phyloP scores from a whole-genome alignment of 305 asterid species.

The Striga hermonthica region DNA sequence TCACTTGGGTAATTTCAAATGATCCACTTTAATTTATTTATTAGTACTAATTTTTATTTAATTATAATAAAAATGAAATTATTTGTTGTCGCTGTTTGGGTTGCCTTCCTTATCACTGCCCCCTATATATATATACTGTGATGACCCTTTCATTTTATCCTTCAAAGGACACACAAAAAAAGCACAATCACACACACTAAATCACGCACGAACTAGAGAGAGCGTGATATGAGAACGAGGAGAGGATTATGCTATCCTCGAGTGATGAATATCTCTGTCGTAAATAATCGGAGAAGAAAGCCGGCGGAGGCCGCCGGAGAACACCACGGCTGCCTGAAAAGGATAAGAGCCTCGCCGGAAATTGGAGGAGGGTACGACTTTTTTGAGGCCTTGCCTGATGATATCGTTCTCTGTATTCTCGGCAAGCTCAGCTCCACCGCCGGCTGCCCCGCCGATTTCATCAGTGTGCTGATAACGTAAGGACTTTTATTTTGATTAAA shows the following conservation, averaged over 20 bases:
- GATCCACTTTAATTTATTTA: background rate
- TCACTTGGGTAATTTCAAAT: conserved; percentile 26
- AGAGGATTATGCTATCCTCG: conserved; percentile 60
- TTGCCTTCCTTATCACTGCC: conserved; percentile 21
- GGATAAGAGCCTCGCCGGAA: conserved; percentile 36
- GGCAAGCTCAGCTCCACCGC: conserved; percentile 70
- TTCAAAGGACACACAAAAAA: conserved; percentile 10
- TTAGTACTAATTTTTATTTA: too few relatives aligned
- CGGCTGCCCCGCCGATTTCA: conserved; percentile 67
- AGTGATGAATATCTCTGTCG: conserved; percentile 34
- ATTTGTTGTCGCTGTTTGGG: conserved; percentile 15
- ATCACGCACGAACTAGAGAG: conserved; percentile 6
- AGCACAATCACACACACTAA: conserved; percentile 29
- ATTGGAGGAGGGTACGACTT: conserved; percentile 38
- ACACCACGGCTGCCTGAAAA: conserved; percentile 36
- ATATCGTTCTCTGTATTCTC: conserved; percentile 61
- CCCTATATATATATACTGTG: background rate
- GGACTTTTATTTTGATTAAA: conserved; percentile 25
- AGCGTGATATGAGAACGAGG: conserved; percentile 56
- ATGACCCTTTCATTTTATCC: conserved; percentile 29
- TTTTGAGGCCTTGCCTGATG: conserved; percentile 74
- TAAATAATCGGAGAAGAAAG: conserved; percentile 31
- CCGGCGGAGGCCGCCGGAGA: conserved; percentile 29
- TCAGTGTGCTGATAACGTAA: conserved; percentile 68
- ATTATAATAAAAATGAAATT: conserved; percentile 9